phyloP scores from a whole-genome alignment of 1,139 yeast species.

The Saccharomyces pastorianus region DNA sequence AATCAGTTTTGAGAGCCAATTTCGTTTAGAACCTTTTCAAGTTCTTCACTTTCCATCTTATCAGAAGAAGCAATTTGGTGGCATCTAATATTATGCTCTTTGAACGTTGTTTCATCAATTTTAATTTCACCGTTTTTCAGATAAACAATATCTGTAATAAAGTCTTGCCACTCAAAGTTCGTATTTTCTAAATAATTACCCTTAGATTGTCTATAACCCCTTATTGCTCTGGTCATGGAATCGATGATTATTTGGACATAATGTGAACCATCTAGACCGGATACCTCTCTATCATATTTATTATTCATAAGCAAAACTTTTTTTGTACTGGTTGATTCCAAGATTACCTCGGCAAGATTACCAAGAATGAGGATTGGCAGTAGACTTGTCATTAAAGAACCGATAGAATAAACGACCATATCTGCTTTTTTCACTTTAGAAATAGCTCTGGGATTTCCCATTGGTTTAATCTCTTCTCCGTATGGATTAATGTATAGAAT shows the following conservation, averaged over 20 bases:
- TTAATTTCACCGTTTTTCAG: slow-evolving; percentile 40
- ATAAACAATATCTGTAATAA: slow-evolving; percentile 52
- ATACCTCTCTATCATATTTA: slow-evolving; percentile 66
- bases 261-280: slow-evolving; percentile 52
- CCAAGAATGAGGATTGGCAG: slow-evolving; percentile 67
- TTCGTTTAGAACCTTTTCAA: slow-evolving; percentile 33
- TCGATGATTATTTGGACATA: slow-evolving; percentile 47
- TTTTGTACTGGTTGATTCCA: slow-evolving; percentile 30
- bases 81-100: slow-evolving; percentile 40
- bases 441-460: slow-evolving; percentile 59
- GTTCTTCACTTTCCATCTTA: slow-evolving; percentile 31
- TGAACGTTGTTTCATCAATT: slow-evolving; percentile 39
- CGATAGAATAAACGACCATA: slow-evolving; percentile 68
- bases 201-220: slow-evolving; percentile 11
- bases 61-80: slow-evolving; percentile 35
- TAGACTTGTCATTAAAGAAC: slow-evolving; percentile 80
- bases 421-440: slow-evolving; percentile 45
- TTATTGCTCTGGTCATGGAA: slow-evolving; percentile 21
- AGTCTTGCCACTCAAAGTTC: slow-evolving; percentile 33
- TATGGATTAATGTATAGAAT: slow-evolving; percentile 79
- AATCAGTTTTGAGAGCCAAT: slow-evolving; percentile 4
- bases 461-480: slow-evolving; percentile 80
- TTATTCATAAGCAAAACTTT: slow-evolving; percentile 64
- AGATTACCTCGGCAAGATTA: slow-evolving; percentile 59
- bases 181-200: slow-evolving; percentile 2